Base-by-base conservation (phyloP, 768 basidiomycete species). In the Calocybe cyanea region DNA sequence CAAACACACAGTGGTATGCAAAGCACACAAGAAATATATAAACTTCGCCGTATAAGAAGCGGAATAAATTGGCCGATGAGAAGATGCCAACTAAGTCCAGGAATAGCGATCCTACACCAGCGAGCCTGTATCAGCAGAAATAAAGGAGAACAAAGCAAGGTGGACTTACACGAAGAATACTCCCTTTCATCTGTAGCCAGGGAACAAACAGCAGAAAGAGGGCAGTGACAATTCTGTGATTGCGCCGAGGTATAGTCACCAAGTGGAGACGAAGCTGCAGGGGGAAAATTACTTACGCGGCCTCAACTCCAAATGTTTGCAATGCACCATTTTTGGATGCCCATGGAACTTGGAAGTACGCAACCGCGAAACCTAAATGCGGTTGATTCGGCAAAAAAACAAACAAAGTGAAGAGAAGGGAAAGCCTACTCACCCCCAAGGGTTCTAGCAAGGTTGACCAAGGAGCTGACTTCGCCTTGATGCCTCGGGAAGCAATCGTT, bases 331-430 rank as follows among this genome's bases (percentile, higher is more conserved):
- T 58, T 52, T 73, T 78, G 21, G 62, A 56, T 4, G 81, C 80
- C 83, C 83, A 83, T 4, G 77, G 77, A 2, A 83, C 72, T 57
- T 85, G 81, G 60, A 78, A 85, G 60, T 78, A 83, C 1, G 82
- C 78, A 17, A 85, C 81, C 38, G 72, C 72, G 56, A 84, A 84
- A 2, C 81, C 73, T 70, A 33, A 3, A 14, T 43, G 17, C 8
- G 14, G 23, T n/a, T n/a, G n/a, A n/a, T n/a, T n/a, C n/a, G n/a
- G n/a, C n/a, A n/a, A n/a, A n/a, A n/a, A n/a, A n/a, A n/a, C n/a
- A n/a, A n/a, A n/a, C n/a, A n/a, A n/a, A n/a, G n/a, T 32, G 9
- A 8, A 8, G 31, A 8, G 31, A 8, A 8, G 31, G 11, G 15
- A 18, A 5, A 21, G 15, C 21, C 19, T 19, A 50, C 63, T 15